Base-by-base conservation (phyloP, 306 rosid species). In the Rubus idaeus region DNA sequence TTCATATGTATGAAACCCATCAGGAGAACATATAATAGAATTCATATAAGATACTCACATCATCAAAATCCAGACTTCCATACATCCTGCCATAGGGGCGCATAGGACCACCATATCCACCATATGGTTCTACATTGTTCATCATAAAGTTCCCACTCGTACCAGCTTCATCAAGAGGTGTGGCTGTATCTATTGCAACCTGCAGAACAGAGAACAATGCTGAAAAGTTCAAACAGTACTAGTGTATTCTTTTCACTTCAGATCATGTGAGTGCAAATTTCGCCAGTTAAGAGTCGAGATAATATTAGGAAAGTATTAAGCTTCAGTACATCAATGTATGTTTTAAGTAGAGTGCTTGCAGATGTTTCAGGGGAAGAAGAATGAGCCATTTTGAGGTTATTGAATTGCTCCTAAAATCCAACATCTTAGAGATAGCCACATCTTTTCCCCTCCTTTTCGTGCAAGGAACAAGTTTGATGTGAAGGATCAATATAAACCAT, bases 71-170 rank as follows among this genome's bases (percentile, higher is more conserved):
- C 21, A 88, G 81, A 89, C 94, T 88, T 46, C 96, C 94, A 56
- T 91, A 93, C 98, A 96, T 93, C 87, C 98, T 87, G 79, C 94
- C 98, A 78, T 95, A 95, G 49, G 90, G 81, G 70, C 97, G 92
- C 84, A 89, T 81, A 37, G 98, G 96, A 78, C 96, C 99, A 23
- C 90, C 92, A 73, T 83, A 95, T 44, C 96, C 90, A 45, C 89
- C 91, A 65, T 84, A 90, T 68, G 99, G 40, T 70, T 89, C 92
- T 63, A 87, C 71, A 74, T 84, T 78, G 45, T 74, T 86, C 96
- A 89, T 70, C 88, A 87, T 85, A 77, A 83, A 86, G 85, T 70
- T 84, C 68, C 84, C 91, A 82, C 96, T 87, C 6, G 93, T 80
- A 65, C 98, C 96, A 61, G 91, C 90, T 50, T 91, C 98, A 80